Conservation (phyloP, 2,329 filamentous ascomycete genomes). For the Zasmidium angulare region DNA sequence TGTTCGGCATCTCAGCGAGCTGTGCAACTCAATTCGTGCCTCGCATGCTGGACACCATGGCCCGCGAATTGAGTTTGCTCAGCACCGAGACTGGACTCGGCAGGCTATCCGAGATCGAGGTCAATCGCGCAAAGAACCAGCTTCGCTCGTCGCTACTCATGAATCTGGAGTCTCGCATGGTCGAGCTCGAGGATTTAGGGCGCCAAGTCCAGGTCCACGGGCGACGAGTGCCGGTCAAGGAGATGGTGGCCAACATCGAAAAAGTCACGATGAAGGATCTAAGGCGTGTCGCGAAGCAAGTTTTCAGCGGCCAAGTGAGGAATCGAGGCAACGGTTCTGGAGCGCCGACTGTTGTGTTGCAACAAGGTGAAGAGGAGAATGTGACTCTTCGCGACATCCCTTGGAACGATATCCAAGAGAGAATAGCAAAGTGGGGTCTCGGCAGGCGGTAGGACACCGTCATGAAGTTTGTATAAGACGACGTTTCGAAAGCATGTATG, state of each 20-base stretch:
- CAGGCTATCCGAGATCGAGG: conserved; percentile 72
- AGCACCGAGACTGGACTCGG: conserved; percentile 73
- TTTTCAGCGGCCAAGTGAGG: conserved; percentile 73
- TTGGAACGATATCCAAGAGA: conserved; percentile 88
- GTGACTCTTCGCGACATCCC: conserved; percentile 66
- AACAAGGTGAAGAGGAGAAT: conserved; percentile 79
- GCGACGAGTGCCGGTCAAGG: conserved; percentile 81
- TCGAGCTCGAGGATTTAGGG: conserved; percentile 93
- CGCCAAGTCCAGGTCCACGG: conserved; percentile 97
- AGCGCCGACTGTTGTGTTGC: conserved; percentile 88
- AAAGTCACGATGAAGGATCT: conserved; percentile 76
- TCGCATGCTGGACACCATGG: conserved; percentile 93
- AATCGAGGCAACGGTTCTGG: conserved; percentile 80
- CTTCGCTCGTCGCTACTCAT: conserved; percentile 85
- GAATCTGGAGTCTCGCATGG: conserved; percentile 97
- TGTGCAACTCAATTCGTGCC: conserved; percentile 77
- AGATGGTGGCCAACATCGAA: conserved; percentile 91
- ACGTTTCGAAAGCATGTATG: not conserved
- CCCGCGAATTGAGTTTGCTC: conserved; percentile 78
- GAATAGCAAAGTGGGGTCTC: conserved; percentile 80
- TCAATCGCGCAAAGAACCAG: conserved; percentile 94
- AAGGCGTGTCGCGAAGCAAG: conserved; percentile 72
- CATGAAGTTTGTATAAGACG: not conserved
- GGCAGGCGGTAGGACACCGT: conserved; percentile 50
- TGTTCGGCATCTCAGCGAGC: conserved; percentile 89